Evolutionary conservation across 768 basidiomycete genomes (phyloP), one percentile per base, ranked within the genome.

Genomic region (Mycena belliarum): DNA sequence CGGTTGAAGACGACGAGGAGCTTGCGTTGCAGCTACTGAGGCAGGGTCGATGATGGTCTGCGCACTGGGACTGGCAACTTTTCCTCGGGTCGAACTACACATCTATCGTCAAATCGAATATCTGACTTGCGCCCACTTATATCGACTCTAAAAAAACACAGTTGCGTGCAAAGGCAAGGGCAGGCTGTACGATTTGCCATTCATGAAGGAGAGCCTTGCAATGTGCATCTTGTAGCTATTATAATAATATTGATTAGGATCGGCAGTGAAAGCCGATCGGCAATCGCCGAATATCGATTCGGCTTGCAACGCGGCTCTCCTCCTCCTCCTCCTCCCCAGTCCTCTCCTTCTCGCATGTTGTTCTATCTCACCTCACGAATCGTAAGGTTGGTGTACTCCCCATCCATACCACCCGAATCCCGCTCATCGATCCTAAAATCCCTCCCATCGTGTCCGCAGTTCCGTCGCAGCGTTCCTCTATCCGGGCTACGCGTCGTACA

Each of bases 401-500:
- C 21, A 43, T 48, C 35, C 11, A 40, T 5, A 35, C 20, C 24
- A 49, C 46, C 53, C 23, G 23, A 40, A 33, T 33, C 46, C 20
- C 29, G 25, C 21, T 42, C 33, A 53, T 26, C n/a, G n/a, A n/a
- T n/a, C n/a, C n/a, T n/a, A n/a, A n/a, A n/a, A n/a, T n/a, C n/a
- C n/a, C n/a, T n/a, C 20, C 23, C 40, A 41, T 41, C 25, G 25
- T 6, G 25, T 40, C n/a, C n/a, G 5, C 62, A 91, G 89, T 70
- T 87, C 88, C n/a, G 72, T 82, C 33, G 79, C 78, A 6, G 91
- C 88, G 20, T 95, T 93, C 73, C 81, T 95, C 38, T 96, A 98
- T 71, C 95, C 95, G 0, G 91, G 89, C 23, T 98, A 98, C 74
- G 91, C 93, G 28, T 95, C 93, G n/a, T 98, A 95, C 78, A 98